Evolutionary conservation across 2,329 filamentous ascomycete species (phyloP), one percentile per base, ranked within the genome.

Genomic region (Diaporthe velutina): DNA sequence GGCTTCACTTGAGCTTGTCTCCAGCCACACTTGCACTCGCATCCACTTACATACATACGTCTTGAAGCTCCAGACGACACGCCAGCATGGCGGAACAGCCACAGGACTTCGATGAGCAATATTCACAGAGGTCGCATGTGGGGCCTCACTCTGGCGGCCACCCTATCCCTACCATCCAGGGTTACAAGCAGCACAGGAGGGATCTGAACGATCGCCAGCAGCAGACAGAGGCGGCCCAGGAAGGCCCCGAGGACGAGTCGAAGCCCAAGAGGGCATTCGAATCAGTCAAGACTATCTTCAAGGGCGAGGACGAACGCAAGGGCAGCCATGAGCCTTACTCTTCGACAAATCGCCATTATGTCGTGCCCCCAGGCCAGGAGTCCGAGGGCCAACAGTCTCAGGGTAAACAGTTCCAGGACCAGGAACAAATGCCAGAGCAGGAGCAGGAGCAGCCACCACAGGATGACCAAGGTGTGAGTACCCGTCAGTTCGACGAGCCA

Each of bases 141-240:
- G 80, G 82, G 57, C 85, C 85, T 3, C 87, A 87, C 77, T 85
- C 82, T 68, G 83, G 83, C 48, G 81, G 80, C 15, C 82, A 85
- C 75, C 86, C 85, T 4, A 84, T 88, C 40, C 88, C 88, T 10
- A 90, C 87, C 38, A 82, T 89, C 58, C 85, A 86, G 55, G 85
- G 83, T 61, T 89, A 89, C 74, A 82, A 84, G 33, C 84, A 89
- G 74, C 86, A 88, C 67, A 83, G 83, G 57, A 85, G 81, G 42
- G 84, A 86, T 58, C 81, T 88, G n/a, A 84, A 84, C 70, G 80
- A 84, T 68, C 81, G 86, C 64, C 79, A 84, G 10, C 76, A 85
- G 48, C 68, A 75, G 40, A 71, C 75, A 15, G 73, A 77, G 72
- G 68, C 73, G 40, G 76, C 77, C 12, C 83, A 84, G 76, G 76